phyloP scores from a whole-genome alignment of 2,329 filamentous ascomycete species.

The Venturia carpophila region DNA sequence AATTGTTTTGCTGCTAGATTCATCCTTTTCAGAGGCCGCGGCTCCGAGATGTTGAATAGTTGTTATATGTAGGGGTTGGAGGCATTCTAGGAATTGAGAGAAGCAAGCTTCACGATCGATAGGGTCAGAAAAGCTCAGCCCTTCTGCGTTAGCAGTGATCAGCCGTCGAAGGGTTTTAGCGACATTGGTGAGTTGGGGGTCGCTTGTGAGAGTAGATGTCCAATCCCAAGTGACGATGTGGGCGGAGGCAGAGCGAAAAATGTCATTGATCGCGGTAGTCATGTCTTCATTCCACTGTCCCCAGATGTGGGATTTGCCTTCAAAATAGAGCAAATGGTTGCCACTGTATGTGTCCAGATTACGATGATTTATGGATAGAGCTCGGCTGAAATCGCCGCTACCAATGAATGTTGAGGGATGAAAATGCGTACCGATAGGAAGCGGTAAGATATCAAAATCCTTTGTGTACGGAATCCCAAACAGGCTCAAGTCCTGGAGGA shows the following conservation, averaged over 20 bases:
- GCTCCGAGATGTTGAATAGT: background rate
- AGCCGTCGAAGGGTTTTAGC: slow-evolving; percentile 1
- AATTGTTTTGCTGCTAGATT: background rate
- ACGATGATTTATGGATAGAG: slow-evolving; percentile 31
- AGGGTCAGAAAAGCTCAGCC: slow-evolving; percentile 18
- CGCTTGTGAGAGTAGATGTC: background rate
- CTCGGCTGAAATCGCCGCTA: slow-evolving; percentile 45
- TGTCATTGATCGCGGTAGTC: slow-evolving; percentile 37
- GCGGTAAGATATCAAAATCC: slow-evolving; percentile 45
- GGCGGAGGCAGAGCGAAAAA: slow-evolving; percentile 25
- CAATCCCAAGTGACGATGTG: background rate
- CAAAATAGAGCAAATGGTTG: slow-evolving; percentile 29
- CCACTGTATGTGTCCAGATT: slow-evolving; percentile 37
- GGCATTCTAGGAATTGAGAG: slow-evolving; percentile 1
- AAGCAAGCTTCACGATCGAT: slow-evolving; percentile 18
- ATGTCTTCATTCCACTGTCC: slow-evolving; percentile 50
- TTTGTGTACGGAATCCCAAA: slow-evolving; percentile 44
- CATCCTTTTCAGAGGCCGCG: background rate
- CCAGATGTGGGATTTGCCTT: slow-evolving; percentile 37
- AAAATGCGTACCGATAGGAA: slow-evolving; percentile 48
- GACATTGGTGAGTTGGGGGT: background rate
- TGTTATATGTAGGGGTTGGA: background rate
- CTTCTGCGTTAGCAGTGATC: slow-evolving; percentile 11
- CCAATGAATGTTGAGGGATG: slow-evolving; percentile 50
- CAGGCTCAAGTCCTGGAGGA: slow-evolving; percentile 39